Percentiles rank a stretch among this genome's conserved stretches.
phyloP scores from a whole-genome alignment of 2,329 filamentous ascomycete species.

The Curvularia eragrostidis region DNA sequence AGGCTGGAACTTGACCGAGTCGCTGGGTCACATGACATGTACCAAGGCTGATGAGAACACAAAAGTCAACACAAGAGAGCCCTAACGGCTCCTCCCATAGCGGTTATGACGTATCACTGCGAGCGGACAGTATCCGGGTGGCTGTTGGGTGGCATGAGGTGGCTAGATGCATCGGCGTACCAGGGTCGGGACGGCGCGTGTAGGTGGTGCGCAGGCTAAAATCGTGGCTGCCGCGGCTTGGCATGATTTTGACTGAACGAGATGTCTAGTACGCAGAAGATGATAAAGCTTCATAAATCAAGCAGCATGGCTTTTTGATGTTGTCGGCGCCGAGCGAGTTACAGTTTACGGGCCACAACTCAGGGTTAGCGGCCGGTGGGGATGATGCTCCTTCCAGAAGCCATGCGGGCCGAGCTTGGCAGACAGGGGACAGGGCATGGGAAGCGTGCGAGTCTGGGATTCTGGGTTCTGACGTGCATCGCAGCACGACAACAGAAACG shows the following conservation, averaged over 20 bases:
- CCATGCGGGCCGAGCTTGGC: constrained; percentile 16
- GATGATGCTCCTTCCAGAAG: constrained; percentile 17
- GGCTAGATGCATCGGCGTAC: not conserved
- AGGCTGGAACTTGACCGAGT: not conserved
- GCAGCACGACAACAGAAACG: constrained; percentile 6
- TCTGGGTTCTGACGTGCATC: constrained; percentile 31
- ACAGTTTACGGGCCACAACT: not conserved
- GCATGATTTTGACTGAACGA: not conserved
- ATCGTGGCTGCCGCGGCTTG: not conserved
- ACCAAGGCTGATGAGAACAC: not conserved
- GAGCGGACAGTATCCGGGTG: not conserved
- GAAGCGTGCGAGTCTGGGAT: constrained; percentile 23
- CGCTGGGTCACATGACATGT: not conserved
- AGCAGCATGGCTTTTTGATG: not conserved
- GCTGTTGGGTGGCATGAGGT: not conserved
- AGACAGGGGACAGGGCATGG: constrained; percentile 9
- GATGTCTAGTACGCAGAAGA: not conserved
- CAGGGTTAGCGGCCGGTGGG: constrained; percentile 3
- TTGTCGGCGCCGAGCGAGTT: not conserved
- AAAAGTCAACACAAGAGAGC: not conserved
- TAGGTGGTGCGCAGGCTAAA: not conserved
- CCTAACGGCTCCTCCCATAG: not conserved
- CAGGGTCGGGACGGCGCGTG: not conserved
- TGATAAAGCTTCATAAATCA: not conserved
- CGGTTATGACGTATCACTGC: not conserved